Base-by-base conservation (phyloP, 78 protist species). In the Dictyostelium brefeldianum region DNA sequence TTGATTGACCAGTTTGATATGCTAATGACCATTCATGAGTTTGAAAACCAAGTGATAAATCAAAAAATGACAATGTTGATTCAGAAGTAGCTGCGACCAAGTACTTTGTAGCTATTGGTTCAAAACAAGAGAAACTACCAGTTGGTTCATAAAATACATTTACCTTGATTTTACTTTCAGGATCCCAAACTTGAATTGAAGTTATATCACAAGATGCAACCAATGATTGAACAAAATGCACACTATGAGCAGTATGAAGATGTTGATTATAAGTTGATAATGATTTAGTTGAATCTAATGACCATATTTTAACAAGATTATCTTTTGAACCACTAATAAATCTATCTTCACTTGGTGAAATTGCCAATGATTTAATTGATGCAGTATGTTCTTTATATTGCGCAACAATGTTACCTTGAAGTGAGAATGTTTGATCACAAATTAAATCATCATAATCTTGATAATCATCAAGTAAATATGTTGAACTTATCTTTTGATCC, bases 381-480 rank as follows among this genome's bases (percentile, higher is more conserved):
- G 93, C 93, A 10, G 41, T 78, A 62, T 87, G 93, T 51, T 87
- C 93, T 31, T 77, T 87, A 29, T 77, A 87, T 48, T 41, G 48
- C 10, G 93, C 67, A 0, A 87, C 84, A 8, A 87, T 70, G 20
- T 87, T 87, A n/a, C 93, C 93, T 62, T 87, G 78, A 4, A 87
- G 18, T 15, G 64, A n/a, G 20, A 87, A 77, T n/a, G 93, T 36
- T 51, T 87, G 83, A 11, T 87, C 93, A 20, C 50, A 59, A 31
- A 77, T 87, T 11, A 77, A 50, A 64, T 77, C 93, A 65, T 87
- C 93, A 77, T 64, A 87, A 22, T 87, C 93, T 77, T 87, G 93
- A 77, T 87, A 87, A 31, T 87, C 93, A n/a, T 87, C 93, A 1
- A 87, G 22, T 20, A n/a, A 47, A 65, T 87, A 87, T 25, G 84